Percentiles rank a stretch among this genome's conserved stretches.
Conservation (phyloP, 306 rosid species). For the Clitoria ternatea region DNA sequence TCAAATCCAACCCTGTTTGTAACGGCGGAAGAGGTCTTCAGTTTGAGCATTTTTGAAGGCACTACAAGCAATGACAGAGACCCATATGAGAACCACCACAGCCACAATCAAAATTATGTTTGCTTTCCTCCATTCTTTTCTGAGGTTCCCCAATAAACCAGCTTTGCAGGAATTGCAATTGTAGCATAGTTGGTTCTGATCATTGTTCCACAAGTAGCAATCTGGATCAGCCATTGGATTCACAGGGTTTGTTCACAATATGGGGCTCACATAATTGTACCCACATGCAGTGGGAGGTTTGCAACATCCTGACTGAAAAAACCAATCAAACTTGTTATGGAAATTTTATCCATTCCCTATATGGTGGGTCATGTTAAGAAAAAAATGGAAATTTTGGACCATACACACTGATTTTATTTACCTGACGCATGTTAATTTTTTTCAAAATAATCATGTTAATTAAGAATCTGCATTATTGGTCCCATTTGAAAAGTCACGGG, state of each 20-base stretch:
- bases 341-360: background rate
- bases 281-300: slow-evolving; percentile 83
- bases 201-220: slow-evolving; percentile 84
- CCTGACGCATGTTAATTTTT: background rate
- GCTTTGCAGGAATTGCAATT: slow-evolving; percentile 90
- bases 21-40: slow-evolving; percentile 71
- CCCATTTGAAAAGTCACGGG: slow-evolving; percentile 14
- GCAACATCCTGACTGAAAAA: slow-evolving; percentile 86
- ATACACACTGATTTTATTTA: background rate
- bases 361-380: slow-evolving; percentile 9
- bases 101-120: slow-evolving; percentile 77
- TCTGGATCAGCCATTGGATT: slow-evolving; percentile 67
- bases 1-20: slow-evolving; percentile 83
- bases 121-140: slow-evolving; percentile 84
- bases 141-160: slow-evolving; percentile 80
- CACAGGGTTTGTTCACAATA: slow-evolving; percentile 69
- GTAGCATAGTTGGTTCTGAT: slow-evolving; percentile 75
- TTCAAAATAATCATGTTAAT: background rate
- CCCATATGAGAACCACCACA: slow-evolving; percentile 63
- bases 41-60: slow-evolving; percentile 94
- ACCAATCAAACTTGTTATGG: background rate
- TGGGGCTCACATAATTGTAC: slow-evolving; percentile 67
- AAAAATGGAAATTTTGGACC: background rate
- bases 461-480: background rate
- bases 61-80: slow-evolving; percentile 80